Evolutionary conservation across 305 asterid genomes (phyloP), one percentile per base, ranked within the genome.

Genomic region (Fraxinus paxiana): DNA sequence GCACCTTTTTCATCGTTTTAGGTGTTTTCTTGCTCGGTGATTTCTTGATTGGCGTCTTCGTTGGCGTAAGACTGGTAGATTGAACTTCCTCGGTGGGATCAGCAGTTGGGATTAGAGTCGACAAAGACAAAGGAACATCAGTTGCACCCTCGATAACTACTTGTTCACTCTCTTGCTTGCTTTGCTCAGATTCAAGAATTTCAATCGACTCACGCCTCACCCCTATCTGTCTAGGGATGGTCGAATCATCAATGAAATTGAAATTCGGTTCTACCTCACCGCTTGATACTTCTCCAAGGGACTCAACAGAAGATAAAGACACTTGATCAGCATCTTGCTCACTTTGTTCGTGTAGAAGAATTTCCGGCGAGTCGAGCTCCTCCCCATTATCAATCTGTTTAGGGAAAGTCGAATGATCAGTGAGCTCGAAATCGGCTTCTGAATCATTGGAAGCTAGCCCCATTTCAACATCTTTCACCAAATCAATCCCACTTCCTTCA

Each of bases 11-110:
- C 41, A 30, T 2, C 51, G 56, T 79, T 56, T 56, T 56, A 6
- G 67, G 81, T 6, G 79, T 84, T 34, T 56, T 18, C 67, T 69
- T 81, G 81, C 61, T 65, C 41, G 51, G 48, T 24, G 78, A 77
- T 61, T 71, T 80, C 76, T 79, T 80, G 18, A 46, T 46, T 46
- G 56, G 56, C 56, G 54, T 43, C 54, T 12, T 43, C 5, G 15
- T 65, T 13, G 34, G 73, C 17, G 41, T 84, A 79, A 77, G 79
- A 78, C 80, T 0, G 63, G 67, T 77, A 33, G 80, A 72, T 30
- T 69, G 74, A 28, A 69, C 74, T 28, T 30, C 74, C 41, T 13
- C 22, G 12, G 22, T 5, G 22, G 74, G 74, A 30, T 69, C 74
- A 15, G 22, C 78, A 33, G 37, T 28, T 30, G 71, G 28, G 24